Percentiles rank a stretch among this genome's conserved stretches.
Evolutionary conservation across 23 red algal species (phyloP).

Genomic region (Cyanidioschyzon merolae): DNA sequence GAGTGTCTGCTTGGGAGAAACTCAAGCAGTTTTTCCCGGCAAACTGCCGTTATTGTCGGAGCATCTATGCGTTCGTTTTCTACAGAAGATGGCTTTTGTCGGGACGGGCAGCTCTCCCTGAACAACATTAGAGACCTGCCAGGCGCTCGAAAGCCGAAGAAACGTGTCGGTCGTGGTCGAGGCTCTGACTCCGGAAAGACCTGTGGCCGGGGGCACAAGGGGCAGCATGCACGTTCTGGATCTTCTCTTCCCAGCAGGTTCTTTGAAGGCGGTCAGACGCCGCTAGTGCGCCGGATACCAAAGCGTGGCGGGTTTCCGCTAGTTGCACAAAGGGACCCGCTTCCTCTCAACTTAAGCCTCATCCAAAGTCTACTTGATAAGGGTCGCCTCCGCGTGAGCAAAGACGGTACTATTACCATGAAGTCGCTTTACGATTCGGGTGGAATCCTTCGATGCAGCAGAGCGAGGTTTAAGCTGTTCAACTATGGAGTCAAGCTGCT

Average conservation of each 20-base stretch:
- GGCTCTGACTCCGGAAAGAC: slow-evolving; percentile 64
- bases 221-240: slow-evolving; percentile 71
- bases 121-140: slow-evolving; percentile 38
- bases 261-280: slow-evolving; percentile 98
- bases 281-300: slow-evolving; percentile 69
- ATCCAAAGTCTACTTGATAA: not conserved
- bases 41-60: too few species aligned
- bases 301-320: slow-evolving; percentile 1
- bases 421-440: not conserved
- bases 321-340: not conserved
- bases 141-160: slow-evolving; percentile 44
- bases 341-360: not conserved
- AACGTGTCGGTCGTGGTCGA: slow-evolving; percentile 55
- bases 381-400: not conserved
- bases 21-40: too few species aligned
- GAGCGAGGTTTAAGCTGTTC: not conserved
- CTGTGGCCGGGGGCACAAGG: slow-evolving; percentile 82
- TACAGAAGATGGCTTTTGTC: too few species aligned
- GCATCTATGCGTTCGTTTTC: too few species aligned
- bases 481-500: not conserved
- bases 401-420: not conserved
- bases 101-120: slow-evolving; percentile 15
- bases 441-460: not conserved
- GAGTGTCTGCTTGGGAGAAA: too few species aligned
- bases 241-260: not conserved